A percentile compares a stretch with the other conserved stretches of the same genome.
These are phyloP conservation scores for Deakozyma indianensis DNA, from an alignment of 805 yeast genomes.

Conservation along the genomic window DNA sequence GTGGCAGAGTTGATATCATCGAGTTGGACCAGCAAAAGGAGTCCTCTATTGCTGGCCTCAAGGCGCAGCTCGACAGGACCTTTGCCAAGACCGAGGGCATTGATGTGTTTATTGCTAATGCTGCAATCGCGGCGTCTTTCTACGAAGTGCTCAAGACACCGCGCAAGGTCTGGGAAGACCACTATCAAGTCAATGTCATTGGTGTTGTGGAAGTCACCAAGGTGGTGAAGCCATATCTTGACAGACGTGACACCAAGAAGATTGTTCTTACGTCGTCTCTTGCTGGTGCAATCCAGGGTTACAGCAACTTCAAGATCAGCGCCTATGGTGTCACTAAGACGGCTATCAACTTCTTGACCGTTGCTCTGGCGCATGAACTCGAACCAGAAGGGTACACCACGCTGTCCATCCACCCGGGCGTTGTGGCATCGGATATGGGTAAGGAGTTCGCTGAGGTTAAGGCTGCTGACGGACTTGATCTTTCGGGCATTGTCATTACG, in stretches of 20 bases:
- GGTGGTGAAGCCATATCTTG: constrained; percentile 13
- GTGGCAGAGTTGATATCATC: background rate
- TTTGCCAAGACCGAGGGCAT: constrained; percentile 13
- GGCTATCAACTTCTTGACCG: constrained; percentile 22
- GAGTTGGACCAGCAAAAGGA: background rate
- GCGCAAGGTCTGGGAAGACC: constrained; percentile 5
- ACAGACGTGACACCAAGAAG: constrained; percentile 12
- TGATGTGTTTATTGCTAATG: constrained; percentile 17
- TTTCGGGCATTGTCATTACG: background rate
- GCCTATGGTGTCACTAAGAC: constrained; percentile 27
- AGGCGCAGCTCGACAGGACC: constrained; percentile 15
- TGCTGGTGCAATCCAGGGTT: constrained; percentile 3
- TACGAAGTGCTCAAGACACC: constrained; percentile 12
- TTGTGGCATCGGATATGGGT: constrained; percentile 26
- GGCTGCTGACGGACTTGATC: background rate
- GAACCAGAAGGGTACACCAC: constrained; percentile 17
- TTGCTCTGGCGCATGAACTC: constrained; percentile 17
- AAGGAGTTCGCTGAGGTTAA: background rate
- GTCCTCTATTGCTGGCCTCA: constrained; percentile 3
- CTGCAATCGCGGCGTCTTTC: constrained; percentile 14
- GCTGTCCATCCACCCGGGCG: constrained; percentile 26
- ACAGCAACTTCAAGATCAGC: constrained; percentile 10
- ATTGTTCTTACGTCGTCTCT: constrained; percentile 18
- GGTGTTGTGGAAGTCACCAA: constrained; percentile 13
- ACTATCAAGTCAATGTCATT: constrained; percentile 10